Conservation (phyloP, 768 basidiomycete species). For the Xerocomellus chrysenteron region DNA sequence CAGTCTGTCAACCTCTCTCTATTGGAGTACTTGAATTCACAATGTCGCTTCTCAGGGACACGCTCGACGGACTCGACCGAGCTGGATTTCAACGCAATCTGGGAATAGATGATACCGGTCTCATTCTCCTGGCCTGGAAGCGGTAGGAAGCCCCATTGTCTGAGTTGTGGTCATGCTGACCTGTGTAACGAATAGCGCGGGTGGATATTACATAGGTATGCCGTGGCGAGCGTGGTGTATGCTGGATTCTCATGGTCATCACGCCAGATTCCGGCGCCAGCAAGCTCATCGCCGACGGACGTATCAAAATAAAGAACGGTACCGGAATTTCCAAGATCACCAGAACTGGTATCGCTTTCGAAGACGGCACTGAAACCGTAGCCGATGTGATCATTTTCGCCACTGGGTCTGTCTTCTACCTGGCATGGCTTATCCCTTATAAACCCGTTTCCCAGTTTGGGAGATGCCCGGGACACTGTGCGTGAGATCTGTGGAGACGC, state of each 20-base stretch:
- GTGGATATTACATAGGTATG: slow-evolving; percentile 40
- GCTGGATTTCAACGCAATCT: slow-evolving; percentile 15
- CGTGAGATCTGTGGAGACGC: slow-evolving; percentile 45
- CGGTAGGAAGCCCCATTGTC: slow-evolving; percentile 6
- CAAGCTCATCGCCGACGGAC: slow-evolving; percentile 42
- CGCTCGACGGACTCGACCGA: slow-evolving; percentile 3
- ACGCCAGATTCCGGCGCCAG: slow-evolving; percentile 35
- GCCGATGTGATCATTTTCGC: slow-evolving; percentile 30
- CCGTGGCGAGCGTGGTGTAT: too few species aligned
- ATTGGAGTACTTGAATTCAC: background rate
- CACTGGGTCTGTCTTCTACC: slow-evolving; percentile 9
- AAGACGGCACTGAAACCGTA: slow-evolving; percentile 22
- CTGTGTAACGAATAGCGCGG: slow-evolving; percentile 22
- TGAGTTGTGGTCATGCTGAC: background rate
- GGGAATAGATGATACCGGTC: slow-evolving; percentile 36
- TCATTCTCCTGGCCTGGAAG: slow-evolving; percentile 16
- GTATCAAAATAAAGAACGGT: slow-evolving; percentile 50
- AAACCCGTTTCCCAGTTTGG: slow-evolving; percentile 35
- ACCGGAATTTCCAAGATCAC: slow-evolving; percentile 28
- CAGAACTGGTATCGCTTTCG: slow-evolving; percentile 20
- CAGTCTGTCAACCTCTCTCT: background rate
- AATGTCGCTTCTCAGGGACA: background rate
- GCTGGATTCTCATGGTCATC: background rate
- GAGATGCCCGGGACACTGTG: slow-evolving; percentile 39
- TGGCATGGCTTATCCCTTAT: background rate